Percentiles rank a stretch among this genome's conserved stretches.
Conservation (phyloP, 1,284 basidiomycete species). For the Uromyces viciae-fabae region DNA sequence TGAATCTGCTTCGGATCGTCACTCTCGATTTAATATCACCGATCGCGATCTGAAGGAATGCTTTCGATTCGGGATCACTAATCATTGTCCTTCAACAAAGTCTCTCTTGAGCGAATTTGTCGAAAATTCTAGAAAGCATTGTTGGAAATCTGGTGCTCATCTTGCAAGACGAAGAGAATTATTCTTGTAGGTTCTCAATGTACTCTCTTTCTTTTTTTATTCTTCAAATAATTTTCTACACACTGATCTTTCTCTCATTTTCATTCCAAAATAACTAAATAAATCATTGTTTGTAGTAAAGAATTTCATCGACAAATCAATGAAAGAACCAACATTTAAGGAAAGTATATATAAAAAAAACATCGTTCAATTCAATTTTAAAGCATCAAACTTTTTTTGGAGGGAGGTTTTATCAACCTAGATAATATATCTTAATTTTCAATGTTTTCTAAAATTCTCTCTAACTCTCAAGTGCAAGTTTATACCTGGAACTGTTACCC, state of each 20-base stretch:
- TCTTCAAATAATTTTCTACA: neutral
- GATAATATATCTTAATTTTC: no score
- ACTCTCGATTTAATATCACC: neutral
- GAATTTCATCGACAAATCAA: constrained; percentile 15
- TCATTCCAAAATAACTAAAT: neutral
- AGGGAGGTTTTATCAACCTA: no score
- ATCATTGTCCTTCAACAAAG: constrained; percentile 1
- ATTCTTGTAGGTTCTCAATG: constrained; percentile 5
- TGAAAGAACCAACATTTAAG: constrained; percentile 3
- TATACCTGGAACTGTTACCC: no score
- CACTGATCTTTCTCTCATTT: neutral
- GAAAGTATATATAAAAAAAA: no score
- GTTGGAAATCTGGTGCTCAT: neutral
- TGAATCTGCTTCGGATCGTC: neutral
- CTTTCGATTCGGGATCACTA: constrained; percentile 12
- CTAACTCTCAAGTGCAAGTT: no score
- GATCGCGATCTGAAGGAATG: constrained; percentile 19
- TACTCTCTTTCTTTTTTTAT: neutral
- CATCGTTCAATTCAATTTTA: no score
- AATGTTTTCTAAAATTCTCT: no score
- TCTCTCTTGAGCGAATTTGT: constrained; percentile 12
- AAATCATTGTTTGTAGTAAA: neutral
- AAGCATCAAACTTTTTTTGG: no score
- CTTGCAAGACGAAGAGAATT: neutral
- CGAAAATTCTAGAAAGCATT: neutral